Base-by-base conservation (phyloP, 2,329 filamentous ascomycete genomes). In the Cladosporium halotolerans region DNA sequence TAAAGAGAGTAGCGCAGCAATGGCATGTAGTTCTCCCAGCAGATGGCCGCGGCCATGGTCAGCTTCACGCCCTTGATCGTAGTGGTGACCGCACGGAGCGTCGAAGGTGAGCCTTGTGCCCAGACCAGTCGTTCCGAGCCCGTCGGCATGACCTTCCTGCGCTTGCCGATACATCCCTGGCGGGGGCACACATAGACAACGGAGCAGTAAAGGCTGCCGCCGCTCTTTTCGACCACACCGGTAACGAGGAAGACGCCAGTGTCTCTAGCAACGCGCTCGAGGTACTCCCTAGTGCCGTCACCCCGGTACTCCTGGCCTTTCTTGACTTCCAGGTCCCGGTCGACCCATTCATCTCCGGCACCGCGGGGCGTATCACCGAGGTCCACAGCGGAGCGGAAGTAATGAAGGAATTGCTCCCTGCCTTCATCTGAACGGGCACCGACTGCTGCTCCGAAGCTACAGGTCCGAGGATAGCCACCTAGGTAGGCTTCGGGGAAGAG, bases 1-100 rank as follows among this genome's bases (percentile, higher is more conserved):
- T 96, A 97, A 36, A 96, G 76, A 13, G 83, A 79, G 67, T 95
- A 87, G 14, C 92, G 81, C 7, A 96, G 76, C 14, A 96, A 74
- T 0, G 91, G 91, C 90, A 96, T 96, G 73, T 92, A 95, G 69
- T 88, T 96, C 70, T 97, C 91, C 91, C 91, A 96, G 76, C 91
- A 96, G 60, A 97, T 95, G 3, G 90, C 92, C 3, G 87, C 84
- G 0, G 86, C 91, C 55, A 96, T 79, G 53, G 88, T 92, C 56
- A 96, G 72, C 58, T 82, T 83, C 2, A 90, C 81, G 46, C 89
- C 89, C 56, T 85, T 85, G 67, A 96, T 89, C 19, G 77, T 81
- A 1, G 89, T 90, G 23, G 82, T 85, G 1, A 96, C 82, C 3
- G 90, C 91, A 57, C 82, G 82, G 28, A 96, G 78, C 3, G 89